Base-by-base conservation (phyloP, 1,139 yeast genomes). In the Saccharomyces uvarum region DNA sequence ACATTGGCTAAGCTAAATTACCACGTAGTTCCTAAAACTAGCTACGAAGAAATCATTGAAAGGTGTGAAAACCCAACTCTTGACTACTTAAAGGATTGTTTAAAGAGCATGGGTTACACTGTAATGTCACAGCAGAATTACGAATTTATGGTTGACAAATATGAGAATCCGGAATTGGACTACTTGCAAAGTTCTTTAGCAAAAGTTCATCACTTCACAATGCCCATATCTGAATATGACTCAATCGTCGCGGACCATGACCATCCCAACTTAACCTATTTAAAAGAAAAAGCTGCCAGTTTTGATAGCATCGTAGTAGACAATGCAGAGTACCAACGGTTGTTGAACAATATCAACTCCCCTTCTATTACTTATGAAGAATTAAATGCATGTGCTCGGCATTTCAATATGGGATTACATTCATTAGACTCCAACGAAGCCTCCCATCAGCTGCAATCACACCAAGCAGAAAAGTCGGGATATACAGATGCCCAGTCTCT, bases 211-310 rank as follows among this genome's bases (percentile, higher is more conserved):
- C 57, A 71, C 56, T 61, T 68, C n/a, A 65, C 74, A 8, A 50
- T 75, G 2, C 59, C 73, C 8, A 4, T 14, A 14, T 27, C 51
- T 8, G 56, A 55, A 11, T 55, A 54, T 51, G 31, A 56, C 16
- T 24, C 32, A 3, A 28, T 57, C 38, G 44, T 48, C 13, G 31
- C 33, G 3, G 38, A 54, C 8, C 27, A 50, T 9, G 29, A 42
- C 5, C 47, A 51, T n/a, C 47, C 50, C 13, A 54, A 52, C 7
- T 41, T 56, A 7, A 33, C 48, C 42, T 53, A 56, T 19, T 14
- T 55, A 24, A 32, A 61, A 19, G 61, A 65, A 5, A 68, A 69
- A 50, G 81, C 80, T 4, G 52, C 55, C 13, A 50, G 24, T 7
- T 55, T 61, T 9, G 70, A 68, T 14, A 56, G 67, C 38, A 63